phyloP scores from a whole-genome alignment of 1,284 basidiomycete species.

The Rhodotorula sp. region DNA sequence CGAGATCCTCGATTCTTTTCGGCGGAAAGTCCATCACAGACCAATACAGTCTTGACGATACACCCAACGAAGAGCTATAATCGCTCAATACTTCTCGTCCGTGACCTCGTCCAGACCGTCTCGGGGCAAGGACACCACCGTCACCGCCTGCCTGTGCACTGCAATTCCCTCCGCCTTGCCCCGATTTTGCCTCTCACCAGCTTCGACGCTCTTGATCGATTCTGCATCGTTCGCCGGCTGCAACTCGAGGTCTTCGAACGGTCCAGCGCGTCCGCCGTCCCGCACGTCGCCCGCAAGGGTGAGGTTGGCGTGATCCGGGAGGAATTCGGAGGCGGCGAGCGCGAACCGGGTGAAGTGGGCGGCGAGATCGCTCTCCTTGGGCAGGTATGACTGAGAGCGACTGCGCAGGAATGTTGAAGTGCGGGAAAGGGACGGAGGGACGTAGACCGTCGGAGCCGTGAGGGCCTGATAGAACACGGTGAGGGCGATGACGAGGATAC shows the following conservation, averaged over 20 bases:
- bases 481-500: background rate
- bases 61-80: no score
- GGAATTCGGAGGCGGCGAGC: constrained; percentile 1
- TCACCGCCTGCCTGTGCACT: background rate
- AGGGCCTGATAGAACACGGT: background rate
- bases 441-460: background rate
- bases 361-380: background rate
- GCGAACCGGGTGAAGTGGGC: constrained; percentile 1
- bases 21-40: no score
- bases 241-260: constrained; percentile 5
- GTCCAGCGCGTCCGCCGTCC: background rate
- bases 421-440: background rate
- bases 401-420: background rate
- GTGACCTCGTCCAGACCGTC: background rate
- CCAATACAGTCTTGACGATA: no score
- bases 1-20: no score
- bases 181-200: no score
- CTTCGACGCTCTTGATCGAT: background rate
- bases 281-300: background rate
- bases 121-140: background rate
- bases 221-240: background rate
- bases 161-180: background rate
- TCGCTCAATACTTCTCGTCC: constrained; percentile 1
- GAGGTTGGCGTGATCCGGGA: background rate
- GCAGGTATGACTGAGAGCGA: background rate